Base-by-base conservation (phyloP, 192 early-diverging fungal genomes). In the Coemansia asiatica region DNA sequence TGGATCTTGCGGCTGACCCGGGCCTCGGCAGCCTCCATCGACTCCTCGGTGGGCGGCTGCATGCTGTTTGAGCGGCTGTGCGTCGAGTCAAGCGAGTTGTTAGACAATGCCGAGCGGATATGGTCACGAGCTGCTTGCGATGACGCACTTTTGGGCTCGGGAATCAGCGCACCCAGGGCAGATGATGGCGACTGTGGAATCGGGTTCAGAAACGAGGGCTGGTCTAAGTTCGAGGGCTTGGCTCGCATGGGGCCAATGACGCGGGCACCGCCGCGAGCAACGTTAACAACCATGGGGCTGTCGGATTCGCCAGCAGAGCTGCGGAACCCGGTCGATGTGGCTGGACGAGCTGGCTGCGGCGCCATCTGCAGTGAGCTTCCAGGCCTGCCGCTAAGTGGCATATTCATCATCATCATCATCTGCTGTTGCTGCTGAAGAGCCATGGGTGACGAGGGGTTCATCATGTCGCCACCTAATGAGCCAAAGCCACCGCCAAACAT, bases 1-100 rank as follows among this genome's bases (percentile, higher is more conserved):
- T 83, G 76, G 49, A 83, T 71, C 63, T 75, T 78, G 38, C 81
- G 81, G 66, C 73, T 79, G 48, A 78, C 72, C 6, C 81, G 75
- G 13, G 81, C 81, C 58, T 83, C 81, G 23, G 71, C 69, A 6
- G 80, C 80, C 51, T 80, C 77, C 72, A 80, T 74, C 8, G 62
- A 68, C 38, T 74, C 77, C 48, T 80, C 77, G 10, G 68, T 68
- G 6, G 77, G 77, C 23, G 28, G 65, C 35, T 60, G 28, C 26
- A 69, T 65, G 60, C 77, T 80, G 66, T 75, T 80, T 60, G 77
- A 60, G 12, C 72, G 72, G 60, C 77, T 80, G 16, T 66, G 78
- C 7, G 58, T 47, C 26, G 72, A 81, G 33, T 53, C 68, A 4
- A 71, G 19, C 53, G 76, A 78, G 61, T 65, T 51, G 63, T 68